Base-by-base conservation (phyloP, 2,329 filamentous ascomycete species). In the Pestalotiopsis sp. region DNA sequence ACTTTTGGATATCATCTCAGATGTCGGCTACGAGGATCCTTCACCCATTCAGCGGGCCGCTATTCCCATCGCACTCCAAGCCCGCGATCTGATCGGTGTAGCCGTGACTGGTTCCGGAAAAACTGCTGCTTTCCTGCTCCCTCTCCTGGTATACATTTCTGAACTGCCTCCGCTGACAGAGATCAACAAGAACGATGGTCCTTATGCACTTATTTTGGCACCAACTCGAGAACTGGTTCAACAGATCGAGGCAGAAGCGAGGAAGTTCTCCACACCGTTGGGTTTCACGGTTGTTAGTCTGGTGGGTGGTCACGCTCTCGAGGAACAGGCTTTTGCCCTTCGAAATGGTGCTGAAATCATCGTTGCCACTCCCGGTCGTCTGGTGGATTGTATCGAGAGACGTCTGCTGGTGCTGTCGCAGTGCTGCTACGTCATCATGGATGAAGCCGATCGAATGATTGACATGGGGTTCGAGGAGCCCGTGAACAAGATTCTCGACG, bases 371-470 rank as follows among this genome's bases (percentile, higher is more conserved):
- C 96, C 96, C 0, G 96, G 96, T 82, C 95, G 96, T 87, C 88
- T 99, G 0, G 93, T 98, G 9, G 96, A 99, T 83, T 98, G 95
- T 81, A 96, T 99, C 74, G 96, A 99, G 80, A 89, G 96, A 20
- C 91, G 95, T 41, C 90, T 98, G 38, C 86, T 98, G 2, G 95
- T 99, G 1, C 88, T 98, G 62, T 91, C 91, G n/a, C 96, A 98
- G 81, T 98, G 96, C 81, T 97, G 95, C 83, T 98, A 98, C 82
- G 89, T 98, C 68, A 97, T 99, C 81, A 98, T 99, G 95, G 96
- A 99, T 79, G 96, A 99, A 87, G 96, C 96, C 49, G 96, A 99
- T 82, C 93, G 95, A 67, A 99, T 99, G 96, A 97, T 99, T 72
- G 96, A 99, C 78, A 90, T 98, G 70, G 96, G 96, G 60, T 99